Conservation (phyloP, 2,329 filamentous ascomycete species). For the Elsinoe ampelina region DNA sequence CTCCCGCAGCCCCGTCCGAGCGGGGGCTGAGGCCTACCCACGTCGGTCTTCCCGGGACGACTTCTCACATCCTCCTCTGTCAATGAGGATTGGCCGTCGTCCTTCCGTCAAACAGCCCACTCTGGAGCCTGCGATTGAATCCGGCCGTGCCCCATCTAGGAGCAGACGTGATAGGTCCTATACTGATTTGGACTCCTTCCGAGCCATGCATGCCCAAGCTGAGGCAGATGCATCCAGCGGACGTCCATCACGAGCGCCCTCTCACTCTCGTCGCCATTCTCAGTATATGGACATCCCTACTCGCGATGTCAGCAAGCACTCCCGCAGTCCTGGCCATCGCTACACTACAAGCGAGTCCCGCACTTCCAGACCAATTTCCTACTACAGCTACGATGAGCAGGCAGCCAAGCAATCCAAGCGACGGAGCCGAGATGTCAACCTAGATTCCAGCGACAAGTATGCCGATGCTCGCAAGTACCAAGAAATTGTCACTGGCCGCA, state of each 20-base stretch:
- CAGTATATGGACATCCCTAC: neutral
- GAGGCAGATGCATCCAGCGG: neutral
- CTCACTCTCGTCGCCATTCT: slow-evolving; percentile 1
- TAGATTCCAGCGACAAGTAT: neutral
- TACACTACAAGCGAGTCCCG: neutral
- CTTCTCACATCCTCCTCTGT: neutral
- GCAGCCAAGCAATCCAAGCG: neutral
- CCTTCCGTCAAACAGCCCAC: neutral
- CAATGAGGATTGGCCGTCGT: neutral
- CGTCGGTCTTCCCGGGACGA: neutral
- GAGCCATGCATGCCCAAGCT: neutral
- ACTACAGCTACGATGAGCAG: slow-evolving; percentile 5
- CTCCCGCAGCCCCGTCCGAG: neutral
- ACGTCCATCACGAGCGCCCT: neutral
- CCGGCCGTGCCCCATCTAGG: neutral
- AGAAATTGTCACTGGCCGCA: neutral
- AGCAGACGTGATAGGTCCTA: neutral
- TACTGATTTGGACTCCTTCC: neutral
- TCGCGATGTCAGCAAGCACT: neutral
- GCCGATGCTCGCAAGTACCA: slow-evolving; percentile 1
- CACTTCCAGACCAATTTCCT: neutral
- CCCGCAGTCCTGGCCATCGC: slow-evolving; percentile 5
- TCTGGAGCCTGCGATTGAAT: neutral
- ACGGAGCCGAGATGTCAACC: neutral
- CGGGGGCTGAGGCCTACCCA: neutral